phyloP scores from a whole-genome alignment of 331 rosid species.

The Acacia pycnantha region DNA sequence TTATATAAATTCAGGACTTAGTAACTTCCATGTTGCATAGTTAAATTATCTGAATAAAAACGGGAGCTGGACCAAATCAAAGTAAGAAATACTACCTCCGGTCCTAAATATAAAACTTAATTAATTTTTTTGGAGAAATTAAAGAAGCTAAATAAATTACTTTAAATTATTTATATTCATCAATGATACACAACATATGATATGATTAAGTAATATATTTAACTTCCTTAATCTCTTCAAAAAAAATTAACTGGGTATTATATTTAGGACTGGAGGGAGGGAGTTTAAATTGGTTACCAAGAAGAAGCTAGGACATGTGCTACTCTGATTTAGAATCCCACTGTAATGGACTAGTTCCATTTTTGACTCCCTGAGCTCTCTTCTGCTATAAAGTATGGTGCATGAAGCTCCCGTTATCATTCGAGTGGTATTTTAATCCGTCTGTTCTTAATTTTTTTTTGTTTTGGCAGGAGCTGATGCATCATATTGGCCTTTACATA shows the following conservation, averaged over 20 bases:
- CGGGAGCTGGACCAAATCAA: neutral
- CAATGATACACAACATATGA: too few relatives aligned
- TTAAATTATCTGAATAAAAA: neutral
- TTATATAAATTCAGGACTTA: neutral
- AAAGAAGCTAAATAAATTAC: too few relatives aligned
- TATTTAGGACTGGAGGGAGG: too few relatives aligned
- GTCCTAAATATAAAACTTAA: too few relatives aligned
- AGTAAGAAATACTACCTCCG: neutral
- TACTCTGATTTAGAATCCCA: neutral
- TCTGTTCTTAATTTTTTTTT: neutral
- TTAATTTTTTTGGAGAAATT: too few relatives aligned
- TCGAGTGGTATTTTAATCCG: neutral
- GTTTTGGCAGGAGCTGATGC: conserved; percentile 70
- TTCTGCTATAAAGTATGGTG: neutral
- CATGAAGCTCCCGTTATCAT: neutral
- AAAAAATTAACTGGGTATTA: too few relatives aligned
- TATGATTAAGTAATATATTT: too few relatives aligned
- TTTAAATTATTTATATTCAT: too few relatives aligned
- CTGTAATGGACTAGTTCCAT: neutral
- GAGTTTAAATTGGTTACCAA: neutral
- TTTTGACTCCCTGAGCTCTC: neutral
- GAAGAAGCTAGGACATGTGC: neutral
- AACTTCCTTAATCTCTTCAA: too few relatives aligned
- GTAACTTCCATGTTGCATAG: neutral
- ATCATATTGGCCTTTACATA: conserved; percentile 85